Evolutionary conservation across 495 filamentous ascomycete species (phyloP).

Genomic region (Neurospora africana): DNA sequence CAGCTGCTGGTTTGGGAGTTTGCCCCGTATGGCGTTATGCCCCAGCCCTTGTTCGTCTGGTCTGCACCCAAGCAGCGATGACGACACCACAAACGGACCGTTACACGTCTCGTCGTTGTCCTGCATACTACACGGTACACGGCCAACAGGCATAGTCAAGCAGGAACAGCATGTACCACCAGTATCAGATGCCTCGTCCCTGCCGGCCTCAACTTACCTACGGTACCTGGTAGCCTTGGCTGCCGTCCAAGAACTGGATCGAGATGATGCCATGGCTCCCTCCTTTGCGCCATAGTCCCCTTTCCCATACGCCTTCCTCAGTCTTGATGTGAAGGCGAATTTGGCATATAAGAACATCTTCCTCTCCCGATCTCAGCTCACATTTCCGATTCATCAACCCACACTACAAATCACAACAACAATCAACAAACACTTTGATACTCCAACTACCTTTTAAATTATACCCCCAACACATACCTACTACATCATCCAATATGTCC

Average conservation of each 20-base stretch:
- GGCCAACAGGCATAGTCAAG: not conserved
- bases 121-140: not conserved
- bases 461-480: not conserved
- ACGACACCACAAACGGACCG: not conserved
- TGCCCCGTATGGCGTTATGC: not conserved
- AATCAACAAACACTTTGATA: conserved; percentile 4
- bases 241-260: not conserved
- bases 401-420: not conserved
- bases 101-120: not conserved
- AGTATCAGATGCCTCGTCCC: not conserved
- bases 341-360: not conserved
- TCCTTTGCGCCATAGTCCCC: not conserved
- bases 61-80: not conserved
- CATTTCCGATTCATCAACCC: not conserved
- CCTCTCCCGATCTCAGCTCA: not conserved
- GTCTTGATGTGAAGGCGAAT: not conserved
- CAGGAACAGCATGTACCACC: not conserved
- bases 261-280: not conserved
- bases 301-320: not conserved
- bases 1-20: not conserved
- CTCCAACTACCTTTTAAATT: conserved; percentile 1
- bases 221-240: not conserved
- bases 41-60: not conserved
- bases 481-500: conserved; percentile 45
- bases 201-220: not conserved